These are phyloP conservation scores for Cladosporium austrohemisphaericum DNA, from an alignment of 2,329 filamentous ascomycete species.

Conservation along the genomic window DNA sequence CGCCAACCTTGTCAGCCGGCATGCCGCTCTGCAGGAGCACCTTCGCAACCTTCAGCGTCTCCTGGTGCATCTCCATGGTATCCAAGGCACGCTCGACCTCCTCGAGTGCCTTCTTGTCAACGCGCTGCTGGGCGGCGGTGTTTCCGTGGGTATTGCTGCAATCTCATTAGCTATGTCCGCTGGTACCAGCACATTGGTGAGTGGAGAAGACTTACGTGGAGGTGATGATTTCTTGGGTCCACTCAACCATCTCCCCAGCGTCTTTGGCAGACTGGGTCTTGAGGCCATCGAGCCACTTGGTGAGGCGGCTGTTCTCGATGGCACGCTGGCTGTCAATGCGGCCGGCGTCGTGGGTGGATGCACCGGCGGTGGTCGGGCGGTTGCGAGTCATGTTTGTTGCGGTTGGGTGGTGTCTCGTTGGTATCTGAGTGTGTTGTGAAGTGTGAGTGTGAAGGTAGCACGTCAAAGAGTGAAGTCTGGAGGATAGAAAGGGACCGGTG, in stretches of 20 bases:
- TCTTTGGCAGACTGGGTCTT: neutral
- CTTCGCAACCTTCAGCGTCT: neutral
- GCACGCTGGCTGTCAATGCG: neutral
- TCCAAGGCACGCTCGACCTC: neutral
- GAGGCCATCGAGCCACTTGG: neutral
- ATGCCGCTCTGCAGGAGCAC: neutral
- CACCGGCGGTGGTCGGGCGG: neutral
- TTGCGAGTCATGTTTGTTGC: neutral
- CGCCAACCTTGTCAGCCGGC: neutral
- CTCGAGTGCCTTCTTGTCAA: neutral
- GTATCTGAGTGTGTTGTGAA: neutral
- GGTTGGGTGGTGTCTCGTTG: neutral
- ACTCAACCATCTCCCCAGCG: neutral
- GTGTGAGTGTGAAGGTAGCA: neutral
- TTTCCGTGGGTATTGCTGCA: neutral
- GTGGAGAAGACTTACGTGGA: neutral
- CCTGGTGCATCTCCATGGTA: neutral
- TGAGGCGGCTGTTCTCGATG: neutral
- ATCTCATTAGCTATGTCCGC: neutral
- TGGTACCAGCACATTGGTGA: neutral
- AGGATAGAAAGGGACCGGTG: no score
- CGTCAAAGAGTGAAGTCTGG: neutral
- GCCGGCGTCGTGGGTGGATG: neutral
- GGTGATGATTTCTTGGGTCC: no score
- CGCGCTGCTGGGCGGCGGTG: neutral